These are phyloP conservation scores for Sicyos baderoa DNA, from an alignment of 306 rosid species.

Conservation along the genomic window DNA sequence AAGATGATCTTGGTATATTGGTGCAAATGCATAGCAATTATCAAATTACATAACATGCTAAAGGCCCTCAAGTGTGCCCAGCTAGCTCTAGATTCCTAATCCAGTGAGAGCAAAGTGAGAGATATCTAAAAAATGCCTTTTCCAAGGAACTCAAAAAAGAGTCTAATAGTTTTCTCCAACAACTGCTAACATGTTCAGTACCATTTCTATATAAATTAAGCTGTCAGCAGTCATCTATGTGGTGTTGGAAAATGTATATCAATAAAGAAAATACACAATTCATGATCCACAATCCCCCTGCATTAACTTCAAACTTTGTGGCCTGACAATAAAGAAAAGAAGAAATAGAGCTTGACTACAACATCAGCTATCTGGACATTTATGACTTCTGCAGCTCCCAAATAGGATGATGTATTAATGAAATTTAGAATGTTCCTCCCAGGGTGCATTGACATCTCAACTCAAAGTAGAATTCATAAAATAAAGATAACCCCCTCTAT, in stretches of 20 bases:
- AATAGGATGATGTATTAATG: background rate
- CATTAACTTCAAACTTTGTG: conserved; percentile 1
- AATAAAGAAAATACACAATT: conserved; percentile 9
- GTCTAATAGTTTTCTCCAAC: background rate
- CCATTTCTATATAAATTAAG: conserved; percentile 1
- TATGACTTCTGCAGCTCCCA: background rate
- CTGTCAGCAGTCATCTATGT: background rate
- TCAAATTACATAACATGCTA: conserved; percentile 9
- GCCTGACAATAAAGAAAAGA: background rate
- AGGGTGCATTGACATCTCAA: conserved; percentile 9
- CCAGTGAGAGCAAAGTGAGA: background rate
- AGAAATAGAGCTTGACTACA: background rate
- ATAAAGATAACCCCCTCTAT: background rate
- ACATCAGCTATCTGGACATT: background rate
- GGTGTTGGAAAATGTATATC: background rate
- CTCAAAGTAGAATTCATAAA: background rate
- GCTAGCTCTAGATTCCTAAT: conserved; percentile 11
- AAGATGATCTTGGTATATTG: background rate
- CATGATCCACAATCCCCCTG: background rate
- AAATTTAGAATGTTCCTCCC: background rate
- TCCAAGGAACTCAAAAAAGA: background rate
- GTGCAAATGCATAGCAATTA: background rate
- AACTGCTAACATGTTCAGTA: background rate
- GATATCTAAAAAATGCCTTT: background rate
- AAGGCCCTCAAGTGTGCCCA: background rate